Evolutionary conservation across 164 flowering plant species (phyloP).

Genomic region (Aristolochia fimbriata): DNA sequence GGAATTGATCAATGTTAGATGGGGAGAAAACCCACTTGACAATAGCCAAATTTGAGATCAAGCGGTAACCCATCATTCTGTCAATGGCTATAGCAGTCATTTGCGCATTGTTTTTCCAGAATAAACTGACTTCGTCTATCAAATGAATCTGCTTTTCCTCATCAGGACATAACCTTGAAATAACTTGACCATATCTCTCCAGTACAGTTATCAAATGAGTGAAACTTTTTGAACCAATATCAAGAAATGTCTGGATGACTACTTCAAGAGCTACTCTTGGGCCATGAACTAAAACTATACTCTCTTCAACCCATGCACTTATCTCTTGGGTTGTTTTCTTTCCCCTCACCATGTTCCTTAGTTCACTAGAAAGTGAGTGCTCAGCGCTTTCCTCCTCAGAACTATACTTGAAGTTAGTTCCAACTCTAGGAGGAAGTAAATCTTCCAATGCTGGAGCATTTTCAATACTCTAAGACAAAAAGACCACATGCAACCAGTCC

Average conservation of each 20-base stretch:
- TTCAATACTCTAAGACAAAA: conserved; percentile 61
- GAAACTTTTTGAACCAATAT: conserved; percentile 96
- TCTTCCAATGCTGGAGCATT: conserved; percentile 84
- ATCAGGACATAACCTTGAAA: conserved; percentile 73
- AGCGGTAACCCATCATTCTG: conserved; percentile 99
- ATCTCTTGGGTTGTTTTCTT: conserved; percentile 59
- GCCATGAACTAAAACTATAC: conserved; percentile 63
- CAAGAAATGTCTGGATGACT: conserved; percentile 81
- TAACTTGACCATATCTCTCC: conserved; percentile 95
- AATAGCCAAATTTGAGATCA: conserved; percentile 84
- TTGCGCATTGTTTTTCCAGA: conserved; percentile 85
- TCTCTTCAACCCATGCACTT: conserved; percentile 81
- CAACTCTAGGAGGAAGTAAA: conserved; percentile 88
- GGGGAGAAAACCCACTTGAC: conserved; percentile 87
- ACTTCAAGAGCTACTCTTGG: conserved; percentile 49
- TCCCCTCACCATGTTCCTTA: conserved; percentile 74
- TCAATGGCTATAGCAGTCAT: conserved; percentile 85
- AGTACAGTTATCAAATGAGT: conserved; percentile 91
- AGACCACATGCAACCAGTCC: neutral
- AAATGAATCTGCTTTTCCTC: conserved; percentile 73
- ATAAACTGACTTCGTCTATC: conserved; percentile 66
- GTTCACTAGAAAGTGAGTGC: conserved; percentile 50
- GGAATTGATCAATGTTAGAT: conserved; percentile 66
- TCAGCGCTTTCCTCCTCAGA: conserved; percentile 48
- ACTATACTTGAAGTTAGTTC: conserved; percentile 48